phyloP scores from a whole-genome alignment of 2,329 filamentous ascomycete species.

The Teratosphaeria gauchensis region DNA sequence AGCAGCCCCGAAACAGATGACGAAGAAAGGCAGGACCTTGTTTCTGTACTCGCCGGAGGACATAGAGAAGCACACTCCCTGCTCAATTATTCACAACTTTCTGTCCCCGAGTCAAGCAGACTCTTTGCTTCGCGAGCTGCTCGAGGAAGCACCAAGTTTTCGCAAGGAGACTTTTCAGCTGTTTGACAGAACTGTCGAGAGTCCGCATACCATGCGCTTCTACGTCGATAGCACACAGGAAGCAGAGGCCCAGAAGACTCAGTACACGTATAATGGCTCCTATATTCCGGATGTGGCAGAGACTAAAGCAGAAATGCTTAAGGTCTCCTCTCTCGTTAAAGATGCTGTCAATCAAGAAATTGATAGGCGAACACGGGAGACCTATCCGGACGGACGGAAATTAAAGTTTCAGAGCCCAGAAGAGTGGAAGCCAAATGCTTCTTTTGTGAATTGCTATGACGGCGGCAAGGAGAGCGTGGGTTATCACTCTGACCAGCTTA shows the following conservation, averaged over 20 bases:
- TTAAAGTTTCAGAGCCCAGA: slow-evolving; percentile 65
- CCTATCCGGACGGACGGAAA: slow-evolving; percentile 61
- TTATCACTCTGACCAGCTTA: slow-evolving; percentile 86
- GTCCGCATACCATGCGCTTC: slow-evolving; percentile 74
- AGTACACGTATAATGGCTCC: slow-evolving; percentile 80
- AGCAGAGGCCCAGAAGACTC: slow-evolving; percentile 57
- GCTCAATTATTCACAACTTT: slow-evolving; percentile 88
- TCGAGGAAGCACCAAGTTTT: slow-evolving; percentile 64
- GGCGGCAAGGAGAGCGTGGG: slow-evolving; percentile 75
- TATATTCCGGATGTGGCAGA: slow-evolving; percentile 65
- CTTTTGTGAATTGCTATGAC: slow-evolving; percentile 90
- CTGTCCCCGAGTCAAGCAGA: slow-evolving; percentile 63
- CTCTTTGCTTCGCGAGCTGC: slow-evolving; percentile 61
- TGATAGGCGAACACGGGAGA: slow-evolving; percentile 55
- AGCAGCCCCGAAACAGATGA: slow-evolving; percentile 34
- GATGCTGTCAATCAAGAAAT: slow-evolving; percentile 70
- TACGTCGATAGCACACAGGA: slow-evolving; percentile 71
- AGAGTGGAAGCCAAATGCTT: slow-evolving; percentile 75
- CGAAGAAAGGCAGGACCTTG: slow-evolving; percentile 71
- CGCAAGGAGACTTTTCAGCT: slow-evolving; percentile 67
- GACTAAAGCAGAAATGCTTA: slow-evolving; percentile 63
- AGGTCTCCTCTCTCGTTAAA: slow-evolving; percentile 61
- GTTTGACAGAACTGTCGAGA: slow-evolving; percentile 78
- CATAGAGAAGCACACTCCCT: slow-evolving; percentile 74
- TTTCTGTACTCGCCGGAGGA: slow-evolving; percentile 76